Percentiles rank a stretch among this genome's conserved stretches.
These are phyloP conservation scores for Neonectria hederae DNA, from an alignment of 2,329 filamentous ascomycete genomes.

Conservation along the genomic window DNA sequence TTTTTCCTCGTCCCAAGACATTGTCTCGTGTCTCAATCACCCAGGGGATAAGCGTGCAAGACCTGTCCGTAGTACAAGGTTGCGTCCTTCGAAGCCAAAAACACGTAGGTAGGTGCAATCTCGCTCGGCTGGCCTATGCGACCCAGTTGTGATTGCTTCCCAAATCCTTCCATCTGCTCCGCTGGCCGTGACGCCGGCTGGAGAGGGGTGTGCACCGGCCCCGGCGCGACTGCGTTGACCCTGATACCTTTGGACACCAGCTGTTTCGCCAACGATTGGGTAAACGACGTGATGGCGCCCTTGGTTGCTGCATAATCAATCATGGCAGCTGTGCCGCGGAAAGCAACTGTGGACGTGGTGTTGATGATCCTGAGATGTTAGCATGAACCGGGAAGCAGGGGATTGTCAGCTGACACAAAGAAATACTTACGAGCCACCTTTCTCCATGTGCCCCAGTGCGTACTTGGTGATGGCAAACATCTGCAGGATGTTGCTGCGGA, in stretches of 20 bases:
- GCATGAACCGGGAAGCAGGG: neutral
- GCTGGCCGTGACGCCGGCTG: slow-evolving; percentile 54
- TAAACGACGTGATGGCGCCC: slow-evolving; percentile 66
- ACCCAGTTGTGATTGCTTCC: slow-evolving; percentile 48
- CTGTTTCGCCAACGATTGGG: slow-evolving; percentile 61
- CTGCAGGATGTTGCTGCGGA: slow-evolving; percentile 65
- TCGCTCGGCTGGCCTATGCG: slow-evolving; percentile 56
- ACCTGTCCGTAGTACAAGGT: slow-evolving; percentile 52
- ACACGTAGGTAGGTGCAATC: slow-evolving; percentile 53
- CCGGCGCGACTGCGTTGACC: slow-evolving; percentile 58
- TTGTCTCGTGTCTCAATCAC: slow-evolving; percentile 41
- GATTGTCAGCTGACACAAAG: neutral
- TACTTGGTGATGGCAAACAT: slow-evolving; percentile 70
- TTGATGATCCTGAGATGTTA: slow-evolving; percentile 61
- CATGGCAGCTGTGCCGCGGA: slow-evolving; percentile 60
- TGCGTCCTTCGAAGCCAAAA: slow-evolving; percentile 52
- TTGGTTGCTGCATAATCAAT: slow-evolving; percentile 68
- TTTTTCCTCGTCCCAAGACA: neutral
- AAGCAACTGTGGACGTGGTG: slow-evolving; percentile 62
- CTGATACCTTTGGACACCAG: slow-evolving; percentile 65
- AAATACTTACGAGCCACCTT: slow-evolving; percentile 53
- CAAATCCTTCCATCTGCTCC: slow-evolving; percentile 57
- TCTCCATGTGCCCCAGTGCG: slow-evolving; percentile 63
- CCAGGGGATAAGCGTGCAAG: slow-evolving; percentile 52
- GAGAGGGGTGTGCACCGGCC: slow-evolving; percentile 56